Evolutionary conservation across 2,329 filamentous ascomycete species (phyloP), one percentile per base, ranked within the genome.

Genomic region (Penicillium sp.): DNA sequence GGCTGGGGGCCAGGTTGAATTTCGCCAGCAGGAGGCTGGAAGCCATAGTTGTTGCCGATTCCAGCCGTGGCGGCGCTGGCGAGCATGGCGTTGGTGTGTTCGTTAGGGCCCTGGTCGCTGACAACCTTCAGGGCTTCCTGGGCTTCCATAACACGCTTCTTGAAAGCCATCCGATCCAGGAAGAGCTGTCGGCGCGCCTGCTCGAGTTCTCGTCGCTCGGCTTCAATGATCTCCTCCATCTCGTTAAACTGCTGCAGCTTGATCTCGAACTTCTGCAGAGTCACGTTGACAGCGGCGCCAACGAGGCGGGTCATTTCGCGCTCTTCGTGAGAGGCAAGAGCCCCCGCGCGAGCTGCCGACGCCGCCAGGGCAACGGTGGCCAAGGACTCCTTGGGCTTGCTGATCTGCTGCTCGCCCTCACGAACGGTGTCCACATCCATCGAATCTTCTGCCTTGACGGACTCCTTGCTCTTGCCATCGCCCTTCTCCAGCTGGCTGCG

Each of bases 191-290:
- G 93, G 33, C 94, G 87, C 41, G 91, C 91, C 58, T 93, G 87
- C 77, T 99, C 95, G 22, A 99, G 83, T 76, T 99, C 95, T 60
- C 93, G 87, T 60, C 94, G 89, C 79, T 99, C 95, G 6, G 93
- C 92, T 69, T 96, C 90, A 52, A 99, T 83, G 46, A 97, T 89
- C 18, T 90, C 85, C 77, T 99, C 95, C 85, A 99, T 93, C 75
- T 99, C 95, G 69, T 91, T 89, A 78, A 99, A 99, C 75, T 98
- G 96, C 71, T 92, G 89, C 60, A 99, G 84, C 79, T 99, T 99
- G 69, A 98, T 82, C 77, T 98, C 92, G 62, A 98, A 87, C 78
- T 99, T 99, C 73, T 96, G 89, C 36, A 98, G 82, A n/a, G 91
- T 94, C 13, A 96, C 84, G 73, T 99, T 99, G 54, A 96, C 91